Conservation (phyloP, 768 basidiomycete species). For the Xerocomellus intermedius region DNA sequence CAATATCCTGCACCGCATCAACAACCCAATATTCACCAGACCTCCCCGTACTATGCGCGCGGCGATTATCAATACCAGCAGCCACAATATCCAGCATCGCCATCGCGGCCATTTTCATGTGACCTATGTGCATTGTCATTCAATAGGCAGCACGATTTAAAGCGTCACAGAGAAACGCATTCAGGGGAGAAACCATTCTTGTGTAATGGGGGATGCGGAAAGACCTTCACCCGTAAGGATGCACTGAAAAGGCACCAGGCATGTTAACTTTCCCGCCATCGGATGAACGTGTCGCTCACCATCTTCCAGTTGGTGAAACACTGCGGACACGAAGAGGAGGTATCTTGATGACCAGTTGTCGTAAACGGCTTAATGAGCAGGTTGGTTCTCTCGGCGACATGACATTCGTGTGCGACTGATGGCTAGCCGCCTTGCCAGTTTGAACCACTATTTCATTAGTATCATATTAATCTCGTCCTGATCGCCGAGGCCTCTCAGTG, state of each 20-base stretch:
- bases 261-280: conserved; percentile 20
- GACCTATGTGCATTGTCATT: conserved; percentile 79
- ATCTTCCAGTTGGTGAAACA: conserved; percentile 64
- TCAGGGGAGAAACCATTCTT: conserved; percentile 82
- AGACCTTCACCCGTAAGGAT: conserved; percentile 86
- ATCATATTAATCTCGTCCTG: conserved; percentile 25
- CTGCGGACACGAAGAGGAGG: conserved; percentile 68
- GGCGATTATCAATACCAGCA: conserved; percentile 21
- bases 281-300: conserved; percentile 15
- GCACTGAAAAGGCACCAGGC: conserved; percentile 86
- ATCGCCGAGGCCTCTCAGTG: conserved; percentile 15
- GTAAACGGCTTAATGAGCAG: conserved; percentile 14
- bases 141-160: conserved; percentile 83
- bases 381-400: conserved; percentile 15
- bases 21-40: conserved; percentile 20
- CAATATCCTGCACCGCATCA: conserved; percentile 30
- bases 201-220: conserved; percentile 82
- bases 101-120: conserved; percentile 61
- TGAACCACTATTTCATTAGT: conserved; percentile 23
- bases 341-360: conserved; percentile 23
- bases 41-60: conserved; percentile 38
- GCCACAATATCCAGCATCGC: conserved; percentile 56
- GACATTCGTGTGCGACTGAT: conserved; percentile 21
- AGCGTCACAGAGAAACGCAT: conserved; percentile 81
- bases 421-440: conserved; percentile 14